Evolutionary conservation across 2,329 filamentous ascomycete species (phyloP).

Genomic region (Cytospora piceae): DNA sequence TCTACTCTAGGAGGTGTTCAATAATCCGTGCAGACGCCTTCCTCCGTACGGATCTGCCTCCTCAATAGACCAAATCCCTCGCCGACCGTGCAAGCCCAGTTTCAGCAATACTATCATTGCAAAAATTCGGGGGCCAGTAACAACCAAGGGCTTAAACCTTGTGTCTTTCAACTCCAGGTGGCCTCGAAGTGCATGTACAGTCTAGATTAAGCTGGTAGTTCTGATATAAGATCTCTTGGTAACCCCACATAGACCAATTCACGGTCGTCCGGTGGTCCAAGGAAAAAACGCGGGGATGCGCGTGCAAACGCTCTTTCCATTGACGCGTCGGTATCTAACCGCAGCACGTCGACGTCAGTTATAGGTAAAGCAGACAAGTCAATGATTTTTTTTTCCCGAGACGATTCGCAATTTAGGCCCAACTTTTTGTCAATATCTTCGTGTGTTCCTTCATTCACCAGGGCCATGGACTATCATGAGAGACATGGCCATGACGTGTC

Average conservation of each 20-base stretch:
- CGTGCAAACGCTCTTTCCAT: constrained; percentile 12
- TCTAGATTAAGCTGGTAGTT: too few relatives aligned
- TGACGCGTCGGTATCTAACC: neutral
- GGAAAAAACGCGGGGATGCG: constrained; percentile 16
- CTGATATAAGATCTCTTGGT: neutral
- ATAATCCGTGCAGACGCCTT: neutral
- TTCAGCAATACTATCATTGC: neutral
- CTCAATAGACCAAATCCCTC: neutral
- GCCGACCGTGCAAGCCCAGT: neutral
- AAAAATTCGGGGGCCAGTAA: neutral
- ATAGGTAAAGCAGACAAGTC: constrained; percentile 5
- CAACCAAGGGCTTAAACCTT: neutral
- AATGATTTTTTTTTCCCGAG: neutral
- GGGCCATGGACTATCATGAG: constrained; percentile 59
- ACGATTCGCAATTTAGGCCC: neutral
- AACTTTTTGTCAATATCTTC: neutral
- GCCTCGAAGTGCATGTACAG: neutral
- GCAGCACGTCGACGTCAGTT: neutral
- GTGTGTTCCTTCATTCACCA: neutral
- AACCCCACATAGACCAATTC: constrained; percentile 20
- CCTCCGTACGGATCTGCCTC: neutral
- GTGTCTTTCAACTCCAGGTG: neutral
- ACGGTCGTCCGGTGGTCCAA: neutral
- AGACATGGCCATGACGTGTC: constrained; percentile 64
- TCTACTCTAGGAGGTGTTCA: neutral